A percentile compares a stretch with the other conserved stretches of the same genome.
phyloP scores from a whole-genome alignment of 441 rosid genomes.

The Populus hybrid region DNA sequence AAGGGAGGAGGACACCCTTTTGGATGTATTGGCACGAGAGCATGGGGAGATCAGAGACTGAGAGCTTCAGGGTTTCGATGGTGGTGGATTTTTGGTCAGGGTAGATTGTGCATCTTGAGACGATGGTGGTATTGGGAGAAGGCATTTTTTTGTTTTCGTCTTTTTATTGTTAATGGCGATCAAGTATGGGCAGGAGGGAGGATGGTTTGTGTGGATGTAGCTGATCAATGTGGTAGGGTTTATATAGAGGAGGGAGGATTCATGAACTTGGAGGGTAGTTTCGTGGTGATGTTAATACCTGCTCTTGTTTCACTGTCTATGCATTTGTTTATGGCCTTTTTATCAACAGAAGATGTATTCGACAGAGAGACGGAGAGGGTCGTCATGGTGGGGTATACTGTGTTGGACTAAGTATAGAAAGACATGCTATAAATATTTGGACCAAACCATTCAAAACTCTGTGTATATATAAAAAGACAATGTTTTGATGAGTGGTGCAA shows the following conservation, averaged over 20 bases:
- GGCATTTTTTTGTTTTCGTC: constrained; percentile 37
- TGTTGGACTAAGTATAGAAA: not conserved
- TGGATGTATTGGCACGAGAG: constrained; percentile 96
- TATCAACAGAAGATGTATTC: constrained; percentile 14
- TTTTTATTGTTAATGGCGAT: not conserved
- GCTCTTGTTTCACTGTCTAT: not conserved
- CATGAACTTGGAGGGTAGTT: constrained; percentile 42
- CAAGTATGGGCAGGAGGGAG: constrained; percentile 12
- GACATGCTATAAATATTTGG: not conserved
- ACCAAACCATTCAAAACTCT: too few species aligned
- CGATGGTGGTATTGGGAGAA: constrained; percentile 31
- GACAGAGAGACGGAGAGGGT: not conserved
- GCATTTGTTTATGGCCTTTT: constrained; percentile 1
- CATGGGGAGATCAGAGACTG: constrained; percentile 96
- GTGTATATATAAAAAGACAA: not conserved
- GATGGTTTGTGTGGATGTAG: not conserved
- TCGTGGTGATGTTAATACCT: constrained; percentile 15
- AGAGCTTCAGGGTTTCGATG: constrained; percentile 48
- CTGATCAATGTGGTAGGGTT: constrained; percentile 3
- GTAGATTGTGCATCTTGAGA: constrained; percentile 59
- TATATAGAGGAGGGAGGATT: constrained; percentile 48
- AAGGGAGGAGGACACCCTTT: constrained; percentile 72
- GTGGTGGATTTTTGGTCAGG: constrained; percentile 44
- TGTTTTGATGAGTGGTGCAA: too few species aligned
- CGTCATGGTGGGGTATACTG: not conserved